Evolutionary conservation across 495 filamentous ascomycete species (phyloP).

Genomic region (Lasiosphaeria miniovina): DNA sequence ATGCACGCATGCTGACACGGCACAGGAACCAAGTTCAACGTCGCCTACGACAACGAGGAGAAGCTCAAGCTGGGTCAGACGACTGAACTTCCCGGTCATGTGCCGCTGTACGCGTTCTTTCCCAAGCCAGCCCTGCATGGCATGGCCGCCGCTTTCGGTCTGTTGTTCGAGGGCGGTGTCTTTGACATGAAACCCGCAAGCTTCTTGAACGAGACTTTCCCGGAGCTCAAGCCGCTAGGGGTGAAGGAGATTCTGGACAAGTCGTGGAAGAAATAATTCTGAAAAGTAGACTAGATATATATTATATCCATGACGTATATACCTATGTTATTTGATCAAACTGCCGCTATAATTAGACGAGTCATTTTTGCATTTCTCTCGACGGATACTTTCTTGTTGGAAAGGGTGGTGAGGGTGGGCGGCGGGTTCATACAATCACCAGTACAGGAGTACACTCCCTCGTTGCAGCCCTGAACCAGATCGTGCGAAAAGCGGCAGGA

Average conservation of each 20-base stretch:
- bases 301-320: too few relatives aligned
- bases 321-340: too few relatives aligned
- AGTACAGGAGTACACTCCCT: not conserved
- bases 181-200: slow-evolving; percentile 27
- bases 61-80: slow-evolving; percentile 44
- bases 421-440: not conserved
- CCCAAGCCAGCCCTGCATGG: slow-evolving; percentile 36
- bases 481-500: not conserved
- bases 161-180: slow-evolving; percentile 24
- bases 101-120: slow-evolving; percentile 29
- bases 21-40: slow-evolving; percentile 48
- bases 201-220: slow-evolving; percentile 36
- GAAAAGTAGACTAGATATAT: too few relatives aligned
- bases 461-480: not conserved
- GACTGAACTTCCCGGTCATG: slow-evolving; percentile 44
- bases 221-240: slow-evolving; percentile 33
- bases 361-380: too few relatives aligned
- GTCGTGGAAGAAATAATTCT: not conserved
- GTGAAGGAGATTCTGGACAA: slow-evolving; percentile 19
- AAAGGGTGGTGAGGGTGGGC: not conserved
- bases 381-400: too few relatives aligned
- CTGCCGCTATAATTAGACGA: too few relatives aligned
- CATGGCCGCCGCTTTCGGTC: slow-evolving; percentile 30
- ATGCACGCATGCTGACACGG: too few relatives aligned
- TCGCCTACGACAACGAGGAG: slow-evolving; percentile 47